Evolutionary conservation across 768 basidiomycete genomes (phyloP).

Genomic region (Pisolithus microcarpus): DNA sequence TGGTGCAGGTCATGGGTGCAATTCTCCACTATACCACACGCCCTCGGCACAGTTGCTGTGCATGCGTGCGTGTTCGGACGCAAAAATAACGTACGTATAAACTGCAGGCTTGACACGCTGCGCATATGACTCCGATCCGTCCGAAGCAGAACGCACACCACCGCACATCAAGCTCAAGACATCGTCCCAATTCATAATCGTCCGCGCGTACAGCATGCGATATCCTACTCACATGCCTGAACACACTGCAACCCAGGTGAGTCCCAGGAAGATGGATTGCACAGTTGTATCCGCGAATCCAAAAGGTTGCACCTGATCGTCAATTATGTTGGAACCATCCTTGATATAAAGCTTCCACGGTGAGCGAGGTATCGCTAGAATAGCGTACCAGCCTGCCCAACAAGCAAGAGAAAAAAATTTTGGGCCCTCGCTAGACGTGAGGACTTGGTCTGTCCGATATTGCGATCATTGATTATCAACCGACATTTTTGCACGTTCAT

Average conservation of each 20-base stretch:
- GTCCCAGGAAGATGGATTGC: slow-evolving; percentile 60
- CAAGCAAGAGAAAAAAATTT: slow-evolving; percentile 43
- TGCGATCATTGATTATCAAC: slow-evolving; percentile 1
- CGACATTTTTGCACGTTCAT: slow-evolving; percentile 37
- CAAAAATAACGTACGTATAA: slow-evolving; percentile 76
- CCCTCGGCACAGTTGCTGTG: slow-evolving; percentile 63
- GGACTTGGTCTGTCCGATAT: slow-evolving; percentile 44
- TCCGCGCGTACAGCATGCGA: slow-evolving; percentile 65
- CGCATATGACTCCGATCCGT: slow-evolving; percentile 12
- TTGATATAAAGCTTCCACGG: slow-evolving; percentile 71
- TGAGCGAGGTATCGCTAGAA: slow-evolving; percentile 65
- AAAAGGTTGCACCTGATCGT: slow-evolving; percentile 52
- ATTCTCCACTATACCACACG: slow-evolving; percentile 74
- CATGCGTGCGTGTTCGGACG: slow-evolving; percentile 68
- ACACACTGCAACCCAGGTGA: slow-evolving; percentile 55
- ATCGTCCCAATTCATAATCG: too few relatives aligned
- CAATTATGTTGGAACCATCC: slow-evolving; percentile 53
- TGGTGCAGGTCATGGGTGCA: slow-evolving; percentile 68
- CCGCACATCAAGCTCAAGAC: slow-evolving; percentile 45
- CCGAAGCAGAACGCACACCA: slow-evolving; percentile 18
- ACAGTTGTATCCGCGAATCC: slow-evolving; percentile 67
- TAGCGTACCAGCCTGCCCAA: slow-evolving; percentile 72
- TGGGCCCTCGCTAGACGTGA: slow-evolving; percentile 36
- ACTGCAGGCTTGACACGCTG: slow-evolving; percentile 71
- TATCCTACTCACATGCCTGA: slow-evolving; percentile 67